A percentile compares a stretch with the other conserved stretches of the same genome.
These are phyloP conservation scores for Sordariomycetes sp. DNA, from an alignment of 2,329 filamentous ascomycete species.

Conservation along the genomic window DNA sequence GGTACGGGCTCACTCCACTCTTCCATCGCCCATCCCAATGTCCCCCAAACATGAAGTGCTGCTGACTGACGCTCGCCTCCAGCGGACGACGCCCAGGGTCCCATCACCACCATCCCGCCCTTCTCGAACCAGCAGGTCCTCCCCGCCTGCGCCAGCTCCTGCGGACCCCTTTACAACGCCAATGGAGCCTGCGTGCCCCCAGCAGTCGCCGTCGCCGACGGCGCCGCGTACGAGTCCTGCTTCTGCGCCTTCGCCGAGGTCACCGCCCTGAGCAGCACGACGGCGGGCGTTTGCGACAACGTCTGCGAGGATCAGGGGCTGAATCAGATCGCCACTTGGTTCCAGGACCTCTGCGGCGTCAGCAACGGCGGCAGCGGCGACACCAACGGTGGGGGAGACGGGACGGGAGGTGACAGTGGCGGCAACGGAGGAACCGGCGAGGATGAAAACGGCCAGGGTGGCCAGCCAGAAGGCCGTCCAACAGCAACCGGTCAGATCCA, in stretches of 20 bases:
- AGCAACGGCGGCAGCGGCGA: conserved; percentile 6
- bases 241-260: conserved; percentile 62
- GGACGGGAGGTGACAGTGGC: conserved; percentile 1
- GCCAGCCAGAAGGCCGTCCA: conserved; percentile 1
- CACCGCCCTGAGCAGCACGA: conserved; percentile 44
- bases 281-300: conserved; percentile 51
- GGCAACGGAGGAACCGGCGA: conserved; percentile 4
- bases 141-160: conserved; percentile 52
- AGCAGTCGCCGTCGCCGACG: conserved; percentile 33
- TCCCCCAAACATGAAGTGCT: too few relatives aligned
- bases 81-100: too few relatives aligned
- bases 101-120: conserved; percentile 44
- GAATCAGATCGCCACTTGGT: conserved; percentile 59
- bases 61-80: too few relatives aligned
- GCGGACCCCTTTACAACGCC: conserved; percentile 56
- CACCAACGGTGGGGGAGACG: conserved; percentile 4
- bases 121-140: conserved; percentile 35
- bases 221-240: conserved; percentile 53
- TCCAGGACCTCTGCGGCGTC: conserved; percentile 52
- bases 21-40: too few relatives aligned
- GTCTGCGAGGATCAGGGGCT: conserved; percentile 44
- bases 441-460: not conserved
- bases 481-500: not conserved
- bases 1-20: too few relatives aligned
- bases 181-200: conserved; percentile 63